Conservation (phyloP, 805 yeast genomes). For the Saccharomycopsis sp. region DNA sequence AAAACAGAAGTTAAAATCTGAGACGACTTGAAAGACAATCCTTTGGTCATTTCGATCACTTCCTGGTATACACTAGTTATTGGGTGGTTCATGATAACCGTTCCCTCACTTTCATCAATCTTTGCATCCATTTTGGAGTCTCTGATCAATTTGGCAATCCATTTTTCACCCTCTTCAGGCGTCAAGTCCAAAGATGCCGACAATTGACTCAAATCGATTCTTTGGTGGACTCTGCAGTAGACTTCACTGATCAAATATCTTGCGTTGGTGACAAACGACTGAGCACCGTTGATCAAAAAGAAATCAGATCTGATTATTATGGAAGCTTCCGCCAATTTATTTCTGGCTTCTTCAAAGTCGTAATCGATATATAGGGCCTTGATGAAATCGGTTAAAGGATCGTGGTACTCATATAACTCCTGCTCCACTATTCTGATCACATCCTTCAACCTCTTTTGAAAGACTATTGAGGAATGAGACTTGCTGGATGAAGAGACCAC, state of each 20-base stretch:
- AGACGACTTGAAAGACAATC: constrained; percentile 50
- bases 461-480: constrained; percentile 27
- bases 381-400: constrained; percentile 55
- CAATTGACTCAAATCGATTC: constrained; percentile 39
- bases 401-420: constrained; percentile 58
- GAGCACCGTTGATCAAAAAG: constrained; percentile 41
- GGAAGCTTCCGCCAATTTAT: constrained; percentile 41
- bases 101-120: constrained; percentile 44
- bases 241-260: constrained; percentile 47
- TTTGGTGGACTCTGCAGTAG: constrained; percentile 47
- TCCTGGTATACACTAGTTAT: constrained; percentile 56
- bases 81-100: constrained; percentile 49
- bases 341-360: constrained; percentile 48
- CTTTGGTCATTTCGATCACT: constrained; percentile 62
- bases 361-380: constrained; percentile 49
- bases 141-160: constrained; percentile 44
- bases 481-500: constrained; percentile 37
- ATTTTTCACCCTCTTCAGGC: constrained; percentile 43
- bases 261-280: constrained; percentile 39
- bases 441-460: constrained; percentile 52
- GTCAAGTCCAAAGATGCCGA: constrained; percentile 39
- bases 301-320: constrained; percentile 47
- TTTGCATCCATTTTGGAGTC: constrained; percentile 48
- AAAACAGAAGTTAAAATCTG: constrained; percentile 45
- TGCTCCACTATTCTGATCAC: constrained; percentile 50